These are phyloP conservation scores for Sphaerostilbella broomeana DNA, from an alignment of 2,329 filamentous ascomycete species.

Conservation along the genomic window DNA sequence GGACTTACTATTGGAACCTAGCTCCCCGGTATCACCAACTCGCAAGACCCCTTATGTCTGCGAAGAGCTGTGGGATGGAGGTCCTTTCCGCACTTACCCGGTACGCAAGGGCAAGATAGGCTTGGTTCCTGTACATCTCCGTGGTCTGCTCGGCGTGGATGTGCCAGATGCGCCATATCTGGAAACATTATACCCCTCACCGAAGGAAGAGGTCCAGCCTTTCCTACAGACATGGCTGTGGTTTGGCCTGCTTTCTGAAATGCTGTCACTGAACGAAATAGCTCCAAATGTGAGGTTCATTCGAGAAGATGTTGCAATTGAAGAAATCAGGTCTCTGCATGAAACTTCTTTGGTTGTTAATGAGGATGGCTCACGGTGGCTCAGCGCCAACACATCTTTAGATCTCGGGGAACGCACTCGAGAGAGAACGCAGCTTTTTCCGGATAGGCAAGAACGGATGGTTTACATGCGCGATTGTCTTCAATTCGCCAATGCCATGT, in stretches of 20 bases:
- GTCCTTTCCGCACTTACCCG: conserved; percentile 22
- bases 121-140: conserved; percentile 11
- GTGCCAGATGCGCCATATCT: conserved; percentile 10
- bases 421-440: conserved; percentile 10
- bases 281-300: conserved; percentile 13
- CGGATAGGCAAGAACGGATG: conserved; percentile 13
- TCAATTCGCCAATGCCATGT: conserved; percentile 9
- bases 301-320: conserved; percentile 6
- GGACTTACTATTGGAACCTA: conserved; percentile 18
- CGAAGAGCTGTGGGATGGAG: conserved; percentile 21
- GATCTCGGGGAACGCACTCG: conserved; percentile 4
- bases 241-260: conserved; percentile 26
- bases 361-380: conserved; percentile 2
- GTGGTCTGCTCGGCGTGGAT: neutral
- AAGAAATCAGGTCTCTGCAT: conserved; percentile 16
- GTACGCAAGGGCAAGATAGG: conserved; percentile 14
- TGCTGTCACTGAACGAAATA: conserved; percentile 22
- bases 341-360: conserved; percentile 8
- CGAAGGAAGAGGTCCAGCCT: conserved; percentile 17
- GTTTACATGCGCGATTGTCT: conserved; percentile 18
- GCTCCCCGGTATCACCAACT: conserved; percentile 14
- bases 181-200: conserved; percentile 17
- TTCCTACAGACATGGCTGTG: conserved; percentile 30
- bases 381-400: conserved; percentile 10
- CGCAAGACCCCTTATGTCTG: conserved; percentile 20